phyloP scores from a whole-genome alignment of 2,329 filamentous ascomycete species.

The Chaetoscypha palmicola region DNA sequence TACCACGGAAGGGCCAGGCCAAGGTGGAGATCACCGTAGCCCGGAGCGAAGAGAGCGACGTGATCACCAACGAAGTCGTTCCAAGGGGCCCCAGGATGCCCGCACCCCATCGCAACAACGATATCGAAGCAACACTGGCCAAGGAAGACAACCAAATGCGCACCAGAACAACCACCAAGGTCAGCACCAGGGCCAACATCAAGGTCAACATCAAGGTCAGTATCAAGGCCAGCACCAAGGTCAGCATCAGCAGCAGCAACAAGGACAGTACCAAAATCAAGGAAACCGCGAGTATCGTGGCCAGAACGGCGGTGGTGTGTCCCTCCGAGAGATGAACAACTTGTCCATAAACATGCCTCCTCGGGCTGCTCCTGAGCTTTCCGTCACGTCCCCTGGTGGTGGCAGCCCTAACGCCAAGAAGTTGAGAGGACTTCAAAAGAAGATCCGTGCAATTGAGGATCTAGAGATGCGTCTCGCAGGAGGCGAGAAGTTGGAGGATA shows the following conservation, averaged over 20 bases:
- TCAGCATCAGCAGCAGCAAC: not conserved
- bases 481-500: conserved; percentile 96
- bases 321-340: conserved; percentile 28
- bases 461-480: conserved; percentile 92
- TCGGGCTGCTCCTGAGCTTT: conserved; percentile 37
- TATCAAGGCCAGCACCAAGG: conserved; percentile 1
- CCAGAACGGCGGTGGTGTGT: conserved; percentile 9
- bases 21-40: conserved; percentile 47
- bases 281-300: conserved; percentile 13
- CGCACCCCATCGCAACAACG: conserved; percentile 41
- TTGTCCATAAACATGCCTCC: conserved; percentile 26
- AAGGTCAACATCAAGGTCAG: conserved; percentile 14
- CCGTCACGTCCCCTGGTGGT: conserved; percentile 47
- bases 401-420: conserved; percentile 84
- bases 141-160: conserved; percentile 11
- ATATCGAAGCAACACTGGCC: conserved; percentile 44
- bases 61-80: conserved; percentile 48
- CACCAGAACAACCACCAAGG: conserved; percentile 2
- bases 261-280: conserved; percentile 22
- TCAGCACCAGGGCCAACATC: not conserved
- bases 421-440: conserved; percentile 87
- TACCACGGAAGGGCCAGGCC: conserved; percentile 30
- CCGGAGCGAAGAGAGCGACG: conserved; percentile 56
- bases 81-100: conserved; percentile 38
- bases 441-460: conserved; percentile 95